phyloP scores from a whole-genome alignment of 441 rosid species.

The Populus tomentosa region DNA sequence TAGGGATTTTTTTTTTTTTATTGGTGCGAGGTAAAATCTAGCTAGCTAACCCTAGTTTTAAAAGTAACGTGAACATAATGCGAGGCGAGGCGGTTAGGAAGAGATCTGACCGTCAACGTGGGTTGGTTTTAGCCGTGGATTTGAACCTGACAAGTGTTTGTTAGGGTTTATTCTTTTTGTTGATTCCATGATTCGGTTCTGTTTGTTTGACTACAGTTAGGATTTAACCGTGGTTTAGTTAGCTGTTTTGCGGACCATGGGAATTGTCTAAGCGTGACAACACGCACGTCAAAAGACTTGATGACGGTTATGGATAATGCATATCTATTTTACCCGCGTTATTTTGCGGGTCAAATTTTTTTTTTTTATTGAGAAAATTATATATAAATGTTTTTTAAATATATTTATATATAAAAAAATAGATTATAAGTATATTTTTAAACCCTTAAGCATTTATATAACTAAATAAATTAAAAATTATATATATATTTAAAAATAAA shows the following conservation, averaged over 20 bases:
- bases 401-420: too few species aligned
- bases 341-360: too few species aligned
- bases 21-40: too few species aligned
- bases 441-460: too few species aligned
- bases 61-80: constrained; percentile 15
- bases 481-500: too few species aligned
- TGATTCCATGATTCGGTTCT: background rate
- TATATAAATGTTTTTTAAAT: too few species aligned
- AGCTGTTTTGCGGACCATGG: constrained; percentile 17
- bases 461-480: too few species aligned
- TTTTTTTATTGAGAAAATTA: too few species aligned
- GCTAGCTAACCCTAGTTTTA: constrained; percentile 40
- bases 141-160: background rate
- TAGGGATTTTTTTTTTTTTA: background rate
- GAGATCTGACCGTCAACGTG: constrained; percentile 53
- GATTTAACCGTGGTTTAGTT: constrained; percentile 34
- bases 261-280: background rate
- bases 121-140: constrained; percentile 9
- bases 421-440: too few species aligned
- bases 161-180: background rate
- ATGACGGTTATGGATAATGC: too few species aligned
- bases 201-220: constrained; percentile 28
- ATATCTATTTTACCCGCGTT: too few species aligned
- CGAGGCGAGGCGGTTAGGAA: constrained; percentile 18
- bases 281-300: background rate